Base-by-base conservation (phyloP, 169 alveolate genomes). In the Plasmodium malariae region DNA sequence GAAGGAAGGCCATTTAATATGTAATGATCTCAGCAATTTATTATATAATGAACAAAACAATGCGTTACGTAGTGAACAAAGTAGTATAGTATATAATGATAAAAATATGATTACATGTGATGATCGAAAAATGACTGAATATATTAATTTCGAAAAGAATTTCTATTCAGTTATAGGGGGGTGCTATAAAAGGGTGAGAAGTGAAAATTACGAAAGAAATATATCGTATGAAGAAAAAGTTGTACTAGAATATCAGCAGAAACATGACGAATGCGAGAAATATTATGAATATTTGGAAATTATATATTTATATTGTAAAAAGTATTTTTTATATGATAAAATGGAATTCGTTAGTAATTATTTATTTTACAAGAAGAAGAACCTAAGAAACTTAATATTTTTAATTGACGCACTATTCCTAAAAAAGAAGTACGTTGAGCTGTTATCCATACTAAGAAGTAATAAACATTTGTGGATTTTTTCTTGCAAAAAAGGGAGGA, bases 281-380 rank as follows among this genome's bases (percentile, higher is more conserved):
- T 62, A 67, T 70, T 40, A 63, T 54, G 83, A 65, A 9, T 65
- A 65, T 34, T 51, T 80, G 6, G 85, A 80, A 57, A 54, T 17
- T 34, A 17, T 71, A 21, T 80, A 67, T 55, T 17, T 80, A 60
- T 67, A 80, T 54, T 80, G 73, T 30, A 65, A 49, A 48, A 80
- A 80, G 67, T 67, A 67, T 65, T 67, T 80, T 62, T 40, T 80
- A 43, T 80, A 67, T 19, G 45, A 59, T 32, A 80, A 80, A 80
- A 80, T 80, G 90, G 90, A 80, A 67, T 80, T 32, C 48, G 3
- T 80, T 67, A 80, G 90, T 45, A 80, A 54, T 26, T 14, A 21
- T 32, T 67, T 80, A 57, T 80, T 80, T 54, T 80, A 34, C 72
- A 69, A 43, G 21, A 3, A 80, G 17, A 48, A 26, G 5, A 80